Conservation (phyloP, 2,329 filamentous ascomycete species). For the Graphiopsis chlorocephala region DNA sequence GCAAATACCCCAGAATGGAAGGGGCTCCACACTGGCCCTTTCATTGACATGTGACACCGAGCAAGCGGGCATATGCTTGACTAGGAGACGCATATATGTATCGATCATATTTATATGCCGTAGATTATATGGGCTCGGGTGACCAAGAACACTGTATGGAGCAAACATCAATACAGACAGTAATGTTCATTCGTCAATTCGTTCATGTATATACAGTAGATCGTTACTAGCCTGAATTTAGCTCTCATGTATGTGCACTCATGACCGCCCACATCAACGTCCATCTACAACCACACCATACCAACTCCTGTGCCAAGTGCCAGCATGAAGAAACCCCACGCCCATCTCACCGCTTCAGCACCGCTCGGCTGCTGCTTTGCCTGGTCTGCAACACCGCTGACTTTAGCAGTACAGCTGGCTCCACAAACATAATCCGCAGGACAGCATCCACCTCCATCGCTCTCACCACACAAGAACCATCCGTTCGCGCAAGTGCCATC, state of each 20-base stretch:
- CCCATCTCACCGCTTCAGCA: slow-evolving; percentile 31
- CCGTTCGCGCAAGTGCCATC: slow-evolving; percentile 62
- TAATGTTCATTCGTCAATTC: neutral
- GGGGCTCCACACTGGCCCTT: neutral
- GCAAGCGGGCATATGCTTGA: neutral
- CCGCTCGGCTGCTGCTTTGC: slow-evolving; percentile 40
- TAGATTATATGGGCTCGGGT: neutral
- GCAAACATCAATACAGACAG: neutral
- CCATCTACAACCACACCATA: slow-evolving; percentile 39
- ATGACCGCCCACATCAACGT: neutral
- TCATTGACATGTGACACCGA: slow-evolving; percentile 16
- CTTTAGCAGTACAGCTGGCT: slow-evolving; percentile 64
- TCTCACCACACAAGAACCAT: slow-evolving; percentile 70
- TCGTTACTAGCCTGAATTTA: neutral
- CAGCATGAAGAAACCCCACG: slow-evolving; percentile 33
- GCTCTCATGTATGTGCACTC: neutral
- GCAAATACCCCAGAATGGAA: slow-evolving; percentile 1
- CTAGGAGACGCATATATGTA: neutral
- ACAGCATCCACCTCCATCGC: slow-evolving; percentile 77
- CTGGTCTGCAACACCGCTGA: slow-evolving; percentile 55
- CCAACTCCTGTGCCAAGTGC: slow-evolving; percentile 35
- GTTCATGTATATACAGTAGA: slow-evolving; percentile 12
- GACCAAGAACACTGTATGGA: neutral
- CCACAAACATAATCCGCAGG: slow-evolving; percentile 74
- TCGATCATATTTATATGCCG: neutral